phyloP scores from a whole-genome alignment of 345 rosid genomes.

The Populus nigra region DNA sequence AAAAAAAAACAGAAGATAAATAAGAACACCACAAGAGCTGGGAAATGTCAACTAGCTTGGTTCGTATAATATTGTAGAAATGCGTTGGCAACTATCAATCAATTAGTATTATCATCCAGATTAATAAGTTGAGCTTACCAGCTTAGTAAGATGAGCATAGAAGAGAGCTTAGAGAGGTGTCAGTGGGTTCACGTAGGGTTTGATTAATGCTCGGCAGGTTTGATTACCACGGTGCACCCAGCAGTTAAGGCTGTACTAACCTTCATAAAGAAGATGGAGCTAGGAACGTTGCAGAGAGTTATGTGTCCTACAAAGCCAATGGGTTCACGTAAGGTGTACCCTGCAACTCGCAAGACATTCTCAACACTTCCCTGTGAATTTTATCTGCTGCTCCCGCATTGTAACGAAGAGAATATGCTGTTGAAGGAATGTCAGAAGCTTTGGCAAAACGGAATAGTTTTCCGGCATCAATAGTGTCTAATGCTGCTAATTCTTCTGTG shows the following conservation, averaged over 20 bases:
- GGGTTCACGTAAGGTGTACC: constrained; percentile 73
- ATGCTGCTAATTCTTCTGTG: constrained; percentile 60
- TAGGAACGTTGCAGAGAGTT: constrained; percentile 75
- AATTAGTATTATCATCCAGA: too few relatives aligned
- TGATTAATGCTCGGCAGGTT: constrained; percentile 68
- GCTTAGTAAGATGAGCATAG: constrained; percentile 59
- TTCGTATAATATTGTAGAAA: too few relatives aligned
- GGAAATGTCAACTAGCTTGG: too few relatives aligned
- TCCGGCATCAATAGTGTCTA: constrained; percentile 66
- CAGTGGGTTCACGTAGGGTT: constrained; percentile 12
- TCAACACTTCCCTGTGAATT: constrained; percentile 68
- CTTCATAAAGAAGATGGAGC: constrained; percentile 56
- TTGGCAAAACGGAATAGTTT: constrained; percentile 45
- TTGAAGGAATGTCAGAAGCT: constrained; percentile 44
- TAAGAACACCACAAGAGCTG: neutral
- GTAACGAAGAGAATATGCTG: constrained; percentile 43
- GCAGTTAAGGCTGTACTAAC: constrained; percentile 71
- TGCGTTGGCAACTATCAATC: too few relatives aligned
- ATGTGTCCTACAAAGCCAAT: constrained; percentile 76
- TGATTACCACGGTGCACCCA: constrained; percentile 78
- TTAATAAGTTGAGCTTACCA: constrained; percentile 16
- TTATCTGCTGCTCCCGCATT: constrained; percentile 81
- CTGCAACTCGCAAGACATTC: constrained; percentile 60
- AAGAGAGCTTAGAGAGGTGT: constrained; percentile 60
- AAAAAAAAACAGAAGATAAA: neutral